These are phyloP conservation scores for Wickerhamiella spandovensis DNA, from an alignment of 805 yeast species.

Conservation along the genomic window DNA sequence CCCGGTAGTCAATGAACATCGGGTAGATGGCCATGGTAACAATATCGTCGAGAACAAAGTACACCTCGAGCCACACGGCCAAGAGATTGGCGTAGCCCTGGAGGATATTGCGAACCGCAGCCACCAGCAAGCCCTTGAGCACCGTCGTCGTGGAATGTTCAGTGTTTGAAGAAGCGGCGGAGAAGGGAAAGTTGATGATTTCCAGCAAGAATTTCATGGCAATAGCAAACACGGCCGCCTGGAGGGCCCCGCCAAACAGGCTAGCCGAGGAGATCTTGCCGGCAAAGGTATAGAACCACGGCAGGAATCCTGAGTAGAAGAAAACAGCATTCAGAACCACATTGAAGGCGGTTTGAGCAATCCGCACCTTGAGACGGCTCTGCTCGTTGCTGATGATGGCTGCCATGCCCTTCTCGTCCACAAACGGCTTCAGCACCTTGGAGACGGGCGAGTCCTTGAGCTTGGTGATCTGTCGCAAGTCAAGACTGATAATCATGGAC, in stretches of 20 bases:
- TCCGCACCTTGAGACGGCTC: background rate
- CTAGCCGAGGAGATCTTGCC: background rate
- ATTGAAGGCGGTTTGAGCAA: background rate
- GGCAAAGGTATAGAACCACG: background rate
- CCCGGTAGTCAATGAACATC: conserved; percentile 76
- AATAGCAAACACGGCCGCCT: background rate
- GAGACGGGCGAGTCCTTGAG: background rate
- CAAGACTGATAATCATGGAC: background rate
- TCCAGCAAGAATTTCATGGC: background rate
- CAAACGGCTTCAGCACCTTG: background rate
- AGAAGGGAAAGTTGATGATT: background rate
- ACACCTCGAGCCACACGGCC: conserved; percentile 27
- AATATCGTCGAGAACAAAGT: conserved; percentile 56
- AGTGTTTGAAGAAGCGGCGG: background rate
- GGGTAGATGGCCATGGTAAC: conserved; percentile 68
- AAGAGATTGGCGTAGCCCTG: background rate
- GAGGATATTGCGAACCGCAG: background rate
- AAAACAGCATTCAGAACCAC: background rate
- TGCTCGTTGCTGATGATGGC: background rate
- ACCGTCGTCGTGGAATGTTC: background rate
- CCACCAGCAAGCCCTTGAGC: background rate
- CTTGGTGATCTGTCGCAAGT: background rate
- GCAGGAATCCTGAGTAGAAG: background rate
- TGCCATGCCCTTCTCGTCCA: background rate
- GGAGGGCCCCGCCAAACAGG: background rate